Evolutionary conservation across 176 grass and related monocot species (phyloP), one percentile per base, ranked within the genome.

Genomic region (Oryza coarctata): DNA sequence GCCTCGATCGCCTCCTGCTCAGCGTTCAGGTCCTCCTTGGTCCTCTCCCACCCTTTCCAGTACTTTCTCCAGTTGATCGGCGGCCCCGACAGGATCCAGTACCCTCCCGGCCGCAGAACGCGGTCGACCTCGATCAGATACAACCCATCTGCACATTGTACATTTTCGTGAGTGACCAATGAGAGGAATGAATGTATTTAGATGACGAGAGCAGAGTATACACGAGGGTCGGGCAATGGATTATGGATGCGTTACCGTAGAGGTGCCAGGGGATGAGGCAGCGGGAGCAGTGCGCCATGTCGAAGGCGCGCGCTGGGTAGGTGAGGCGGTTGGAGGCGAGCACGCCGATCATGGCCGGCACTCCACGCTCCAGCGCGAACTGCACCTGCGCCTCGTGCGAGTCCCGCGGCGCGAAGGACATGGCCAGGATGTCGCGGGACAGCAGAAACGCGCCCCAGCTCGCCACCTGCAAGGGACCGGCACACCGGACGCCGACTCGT

Each of bases 201-300:
- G 25, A 80, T 15, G 38, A 39, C 17, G 38, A 20, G 38, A 5
- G 18, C 45, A 27, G 18, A 25, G 69, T 52, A 7, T 52, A 1
- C 18, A 17, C 18, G n/a, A 5, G 10, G 43, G 14, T 45, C 13
- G 14, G n/a, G 22, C 1, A 35, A 4, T 23, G 68, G 27, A 40
- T 25, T 23, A 4, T 23, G 68, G 27, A 40, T 25, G 20, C 31
- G 26, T 4, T 71, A 90, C 88, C 84, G 38, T 87, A 76, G 60
- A 92, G 86, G 22, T 89, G 86, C 95, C 95, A 98, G 39, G 84
- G 95, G 85, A 98, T 91, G 66, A 98, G 87, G 80, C 95, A 98
- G 26, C 95, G 90, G 23, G 95, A 98, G 75, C 95, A 98, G 84
- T 95, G 95, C 36, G 95, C 92, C 95, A 98, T 98, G 88, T 98